Conservation (phyloP, 129 eudicot species). For the Saposhnikovia divaricata region DNA sequence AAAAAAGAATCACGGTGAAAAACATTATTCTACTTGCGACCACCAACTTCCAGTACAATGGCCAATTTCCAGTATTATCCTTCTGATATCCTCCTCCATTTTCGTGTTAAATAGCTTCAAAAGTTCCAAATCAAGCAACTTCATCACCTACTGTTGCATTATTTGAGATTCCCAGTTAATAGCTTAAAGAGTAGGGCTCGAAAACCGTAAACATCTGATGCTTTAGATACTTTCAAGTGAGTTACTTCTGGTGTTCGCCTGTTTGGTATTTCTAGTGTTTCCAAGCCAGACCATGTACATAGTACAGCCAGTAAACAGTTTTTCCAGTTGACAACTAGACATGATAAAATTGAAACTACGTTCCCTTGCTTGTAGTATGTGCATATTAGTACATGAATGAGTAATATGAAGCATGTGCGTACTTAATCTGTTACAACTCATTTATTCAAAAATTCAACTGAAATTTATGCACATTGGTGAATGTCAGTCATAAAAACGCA, state of each 20-base stretch:
- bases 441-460: too few species aligned
- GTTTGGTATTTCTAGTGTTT: slow-evolving; percentile 41
- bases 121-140: slow-evolving; percentile 45
- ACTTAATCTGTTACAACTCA: too few species aligned
- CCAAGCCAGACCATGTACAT: slow-evolving; percentile 30
- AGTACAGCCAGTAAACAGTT: too few species aligned
- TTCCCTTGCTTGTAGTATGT: too few species aligned
- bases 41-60: slow-evolving; percentile 14
- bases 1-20: too few species aligned
- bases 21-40: not conserved
- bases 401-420: too few species aligned
- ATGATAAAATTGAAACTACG: too few species aligned
- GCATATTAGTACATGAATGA: too few species aligned
- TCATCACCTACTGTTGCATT: slow-evolving; percentile 36
- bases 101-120: slow-evolving; percentile 60
- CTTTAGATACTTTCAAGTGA: slow-evolving; percentile 53
- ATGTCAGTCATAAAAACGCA: not conserved
- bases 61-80: slow-evolving; percentile 26
- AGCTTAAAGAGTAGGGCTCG: slow-evolving; percentile 74
- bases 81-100: slow-evolving; percentile 53
- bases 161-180: slow-evolving; percentile 67
- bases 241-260: slow-evolving; percentile 65
- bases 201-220: slow-evolving; percentile 72
- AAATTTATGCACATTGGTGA: too few species aligned
- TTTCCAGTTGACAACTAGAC: too few species aligned